Base-by-base conservation (phyloP, 768 basidiomycete species). In the Rhizopogon roseolus region DNA sequence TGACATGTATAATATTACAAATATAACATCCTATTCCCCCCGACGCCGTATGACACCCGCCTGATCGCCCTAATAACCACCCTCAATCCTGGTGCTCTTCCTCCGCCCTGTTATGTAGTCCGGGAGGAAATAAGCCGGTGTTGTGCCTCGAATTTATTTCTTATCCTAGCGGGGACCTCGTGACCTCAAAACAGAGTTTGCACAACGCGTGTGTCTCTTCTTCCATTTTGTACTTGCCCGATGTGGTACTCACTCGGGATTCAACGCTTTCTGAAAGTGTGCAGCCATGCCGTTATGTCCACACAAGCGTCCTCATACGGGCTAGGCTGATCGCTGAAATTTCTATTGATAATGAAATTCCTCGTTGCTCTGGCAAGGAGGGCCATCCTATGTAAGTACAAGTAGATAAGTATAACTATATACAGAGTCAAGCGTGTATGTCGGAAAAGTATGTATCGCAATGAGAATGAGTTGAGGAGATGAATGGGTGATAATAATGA, bases 381-480 rank as follows among this genome's bases (percentile, higher is more conserved):
- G 17, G 51, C 46, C 50, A 53, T 43, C 45, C 48, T 43, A 49
- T 29, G 19, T 37, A 29, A 36, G 46, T 48, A 57, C 41, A 44
- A 41, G 32, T 64, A 64, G 56, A 66, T 68, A 66, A 19, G 48
- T 57, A 66, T 66, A 66, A 66, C 66, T 66, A 68, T 66, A 38
- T 54, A 48, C 46, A 48, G 14, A 22, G 34, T 22, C n/a, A 36
- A 36, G 14, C 13, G 45, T 34, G 46, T 48, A 48, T 48, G 46
- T 22, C 46, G 14, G 9, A 36, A 36, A 48, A 36, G 8, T 22
- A 36, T 48, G 46, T 48, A 36, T 48, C 46, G 46, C 40, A 48
- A 36, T 36, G 14, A 16, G 46, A 16, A 48, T 34, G 45, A 8
- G 45, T 14, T 34, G 32, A 46, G 17, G 29, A 46, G 17, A 8